Conservation (phyloP, 2,329 filamentous ascomycete genomes). For the Colletotrichum nymphaeae region DNA sequence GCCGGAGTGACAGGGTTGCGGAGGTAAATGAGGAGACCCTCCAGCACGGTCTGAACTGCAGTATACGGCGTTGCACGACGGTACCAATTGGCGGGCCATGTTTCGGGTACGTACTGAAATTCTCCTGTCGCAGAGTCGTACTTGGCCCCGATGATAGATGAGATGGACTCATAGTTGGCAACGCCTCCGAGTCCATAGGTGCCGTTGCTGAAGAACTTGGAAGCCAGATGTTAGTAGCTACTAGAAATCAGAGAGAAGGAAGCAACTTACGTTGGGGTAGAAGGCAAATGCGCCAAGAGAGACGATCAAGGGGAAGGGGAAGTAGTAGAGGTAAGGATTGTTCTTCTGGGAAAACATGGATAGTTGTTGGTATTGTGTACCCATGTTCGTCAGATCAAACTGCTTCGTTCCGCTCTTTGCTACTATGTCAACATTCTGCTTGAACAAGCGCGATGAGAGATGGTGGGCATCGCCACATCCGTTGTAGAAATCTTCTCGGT, state of each 20-base stretch:
- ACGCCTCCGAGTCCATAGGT: slow-evolving; percentile 24
- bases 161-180: slow-evolving; percentile 31
- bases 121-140: slow-evolving; percentile 22
- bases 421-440: slow-evolving; percentile 29
- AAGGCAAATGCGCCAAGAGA: slow-evolving; percentile 23
- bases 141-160: slow-evolving; percentile 24
- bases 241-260: too few relatives aligned
- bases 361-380: slow-evolving; percentile 21
- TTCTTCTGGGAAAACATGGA: slow-evolving; percentile 27
- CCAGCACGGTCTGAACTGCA: slow-evolving; percentile 9
- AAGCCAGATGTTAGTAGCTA: not conserved
- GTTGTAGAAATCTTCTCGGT: slow-evolving; percentile 30
- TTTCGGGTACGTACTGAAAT: slow-evolving; percentile 31
- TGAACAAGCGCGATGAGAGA: slow-evolving; percentile 26
- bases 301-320: slow-evolving; percentile 25
- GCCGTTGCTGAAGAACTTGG: slow-evolving; percentile 27
- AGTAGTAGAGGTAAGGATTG: slow-evolving; percentile 31
- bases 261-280: slow-evolving; percentile 15
- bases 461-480: slow-evolving; percentile 30
- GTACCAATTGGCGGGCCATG: slow-evolving; percentile 31
- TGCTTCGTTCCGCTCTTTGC: slow-evolving; percentile 18
- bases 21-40: slow-evolving; percentile 13
- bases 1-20: slow-evolving; percentile 17
- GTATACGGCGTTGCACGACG: slow-evolving; percentile 27
- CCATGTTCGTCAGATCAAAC: slow-evolving; percentile 28